phyloP scores from a whole-genome alignment of 805 yeast species.

The Komagataella phaffii region DNA sequence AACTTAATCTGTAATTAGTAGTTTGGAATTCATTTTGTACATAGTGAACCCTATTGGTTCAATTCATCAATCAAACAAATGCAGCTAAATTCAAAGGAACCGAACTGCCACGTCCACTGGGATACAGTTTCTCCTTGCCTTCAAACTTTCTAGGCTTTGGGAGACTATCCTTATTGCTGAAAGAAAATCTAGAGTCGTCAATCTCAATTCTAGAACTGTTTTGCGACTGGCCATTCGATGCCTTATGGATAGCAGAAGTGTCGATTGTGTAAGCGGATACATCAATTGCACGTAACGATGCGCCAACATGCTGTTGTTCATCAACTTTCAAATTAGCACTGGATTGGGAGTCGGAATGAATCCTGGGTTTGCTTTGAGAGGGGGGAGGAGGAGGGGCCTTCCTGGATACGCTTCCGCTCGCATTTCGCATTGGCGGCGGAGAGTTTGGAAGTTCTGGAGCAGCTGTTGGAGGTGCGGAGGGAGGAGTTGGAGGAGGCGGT shows the following conservation, averaged over 20 bases:
- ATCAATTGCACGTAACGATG: constrained; percentile 43
- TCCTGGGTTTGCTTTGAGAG: constrained; percentile 1
- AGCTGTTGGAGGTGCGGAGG: constrained; percentile 10
- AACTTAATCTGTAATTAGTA: constrained; percentile 19
- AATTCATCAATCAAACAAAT: background rate
- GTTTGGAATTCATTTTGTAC: constrained; percentile 25
- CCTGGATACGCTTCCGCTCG: constrained; percentile 10
- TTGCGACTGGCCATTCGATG: constrained; percentile 6
- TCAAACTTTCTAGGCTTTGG: constrained; percentile 83
- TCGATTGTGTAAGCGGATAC: constrained; percentile 54
- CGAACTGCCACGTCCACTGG: constrained; percentile 90
- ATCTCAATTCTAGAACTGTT: constrained; percentile 26
- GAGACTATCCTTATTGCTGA: constrained; percentile 50
- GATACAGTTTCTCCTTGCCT: constrained; percentile 66
- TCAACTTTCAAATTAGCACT: constrained; percentile 19
- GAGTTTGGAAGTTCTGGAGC: constrained; percentile 20
- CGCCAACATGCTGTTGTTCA: constrained; percentile 31
- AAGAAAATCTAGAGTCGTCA: constrained; percentile 64
- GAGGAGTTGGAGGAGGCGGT: constrained; percentile 9
- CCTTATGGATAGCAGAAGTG: constrained; percentile 13
- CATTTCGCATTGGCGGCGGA: constrained; percentile 4
- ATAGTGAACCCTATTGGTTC: constrained; percentile 13
- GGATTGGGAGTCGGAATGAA: constrained; percentile 6
- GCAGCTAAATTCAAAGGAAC: constrained; percentile 62
- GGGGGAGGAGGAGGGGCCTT: constrained; percentile 16